These are phyloP conservation scores for Pythium aristosporum DNA, from an alignment of 352 stramenopile species.

Conservation along the genomic window DNA sequence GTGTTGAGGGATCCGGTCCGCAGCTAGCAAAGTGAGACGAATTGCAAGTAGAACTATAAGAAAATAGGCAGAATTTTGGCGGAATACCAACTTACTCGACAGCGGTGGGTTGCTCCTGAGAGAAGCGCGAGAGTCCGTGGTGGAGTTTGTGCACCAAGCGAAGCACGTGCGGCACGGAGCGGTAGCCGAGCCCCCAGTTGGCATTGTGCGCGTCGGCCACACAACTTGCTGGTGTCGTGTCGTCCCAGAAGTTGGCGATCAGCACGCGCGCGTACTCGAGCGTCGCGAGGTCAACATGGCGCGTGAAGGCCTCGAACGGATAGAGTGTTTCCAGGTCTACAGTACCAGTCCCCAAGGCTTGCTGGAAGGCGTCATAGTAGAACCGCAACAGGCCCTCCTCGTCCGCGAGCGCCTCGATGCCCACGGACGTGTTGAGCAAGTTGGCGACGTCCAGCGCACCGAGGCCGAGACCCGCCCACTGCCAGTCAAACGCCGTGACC, in stretches of 20 bases:
- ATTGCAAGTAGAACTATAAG: no score
- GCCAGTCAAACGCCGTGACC: slow-evolving; percentile 73
- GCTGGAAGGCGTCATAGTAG: slow-evolving; percentile 49
- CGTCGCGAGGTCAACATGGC: slow-evolving; percentile 56
- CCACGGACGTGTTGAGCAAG: slow-evolving; percentile 65
- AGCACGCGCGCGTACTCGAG: slow-evolving; percentile 68
- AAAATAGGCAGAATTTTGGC: not conserved
- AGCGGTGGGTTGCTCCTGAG: slow-evolving; percentile 27
- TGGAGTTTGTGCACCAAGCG: slow-evolving; percentile 56
- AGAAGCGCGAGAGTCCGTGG: slow-evolving; percentile 33
- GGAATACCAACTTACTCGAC: not conserved
- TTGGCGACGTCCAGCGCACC: slow-evolving; percentile 67
- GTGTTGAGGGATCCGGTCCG: no score
- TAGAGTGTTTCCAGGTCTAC: slow-evolving; percentile 27
- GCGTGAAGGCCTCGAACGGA: slow-evolving; percentile 47
- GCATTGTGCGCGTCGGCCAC: slow-evolving; percentile 36
- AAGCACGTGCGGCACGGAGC: slow-evolving; percentile 58
- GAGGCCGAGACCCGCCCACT: slow-evolving; percentile 64
- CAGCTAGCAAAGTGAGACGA: no score
- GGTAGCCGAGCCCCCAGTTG: slow-evolving; percentile 75
- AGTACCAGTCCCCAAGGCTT: slow-evolving; percentile 14
- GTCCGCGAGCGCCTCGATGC: slow-evolving; percentile 40
- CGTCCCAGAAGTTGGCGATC: slow-evolving; percentile 62
- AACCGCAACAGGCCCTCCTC: slow-evolving; percentile 45
- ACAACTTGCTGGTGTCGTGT: slow-evolving; percentile 49